These are phyloP conservation scores for Coemansia sp. DNA, from an alignment of 192 early-diverging fungal genomes.

Conservation along the genomic window DNA sequence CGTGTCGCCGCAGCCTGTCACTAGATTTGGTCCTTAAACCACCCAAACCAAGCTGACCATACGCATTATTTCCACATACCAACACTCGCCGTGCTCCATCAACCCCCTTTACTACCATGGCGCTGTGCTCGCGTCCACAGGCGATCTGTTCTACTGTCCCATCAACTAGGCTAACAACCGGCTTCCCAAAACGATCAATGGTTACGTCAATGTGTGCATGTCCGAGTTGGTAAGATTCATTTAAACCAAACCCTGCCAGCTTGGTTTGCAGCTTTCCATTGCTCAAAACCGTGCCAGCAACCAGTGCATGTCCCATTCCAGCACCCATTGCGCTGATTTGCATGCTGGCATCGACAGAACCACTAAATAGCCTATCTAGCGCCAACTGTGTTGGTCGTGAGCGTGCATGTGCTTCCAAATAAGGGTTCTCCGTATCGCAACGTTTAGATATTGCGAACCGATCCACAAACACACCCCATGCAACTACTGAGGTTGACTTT, in stretches of 20 bases:
- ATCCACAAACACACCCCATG: constrained; percentile 49
- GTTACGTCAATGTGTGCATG: background rate
- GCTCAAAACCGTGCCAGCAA: constrained; percentile 16
- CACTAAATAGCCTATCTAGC: constrained; percentile 13
- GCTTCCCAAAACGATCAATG: background rate
- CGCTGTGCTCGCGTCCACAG: constrained; percentile 70
- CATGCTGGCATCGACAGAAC: constrained; percentile 4
- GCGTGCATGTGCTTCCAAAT: constrained; percentile 15
- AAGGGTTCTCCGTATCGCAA: background rate
- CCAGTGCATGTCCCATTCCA: constrained; percentile 37
- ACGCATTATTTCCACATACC: constrained; percentile 67
- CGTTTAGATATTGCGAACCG: constrained; percentile 10
- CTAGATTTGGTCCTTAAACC: background rate
- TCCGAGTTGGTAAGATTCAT: constrained; percentile 57
- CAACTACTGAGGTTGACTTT: constrained; percentile 16
- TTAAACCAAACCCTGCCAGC: constrained; percentile 54
- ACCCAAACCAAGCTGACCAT: constrained; percentile 65
- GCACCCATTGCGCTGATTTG: constrained; percentile 30
- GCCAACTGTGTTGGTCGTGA: constrained; percentile 16
- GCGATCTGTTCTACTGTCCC: constrained; percentile 50
- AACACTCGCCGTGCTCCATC: constrained; percentile 26
- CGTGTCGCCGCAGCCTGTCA: background rate
- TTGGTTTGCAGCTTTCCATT: constrained; percentile 11
- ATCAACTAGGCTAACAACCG: constrained; percentile 15
- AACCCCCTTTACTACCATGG: constrained; percentile 43